These are phyloP conservation scores for Phlebiopsis gigantea DNA, from an alignment of 768 basidiomycete genomes.

Conservation along the genomic window DNA sequence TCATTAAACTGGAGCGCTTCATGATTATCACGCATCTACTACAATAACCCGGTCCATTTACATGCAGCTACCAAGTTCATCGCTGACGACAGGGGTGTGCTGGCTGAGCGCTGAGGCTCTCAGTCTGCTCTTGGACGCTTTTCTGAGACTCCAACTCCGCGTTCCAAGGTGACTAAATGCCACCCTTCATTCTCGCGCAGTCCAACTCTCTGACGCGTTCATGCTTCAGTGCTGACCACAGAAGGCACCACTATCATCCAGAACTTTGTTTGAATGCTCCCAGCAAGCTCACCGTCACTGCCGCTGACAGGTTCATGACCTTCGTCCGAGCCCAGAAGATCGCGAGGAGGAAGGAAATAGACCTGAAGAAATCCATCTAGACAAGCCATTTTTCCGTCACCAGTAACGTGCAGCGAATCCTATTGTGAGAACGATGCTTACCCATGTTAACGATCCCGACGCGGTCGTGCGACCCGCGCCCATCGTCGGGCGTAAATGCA, in stretches of 20 bases:
- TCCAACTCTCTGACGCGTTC: background rate
- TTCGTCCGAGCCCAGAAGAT: background rate
- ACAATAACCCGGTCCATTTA: too few relatives aligned
- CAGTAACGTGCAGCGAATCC: too few relatives aligned
- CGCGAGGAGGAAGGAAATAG: background rate
- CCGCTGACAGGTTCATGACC: slow-evolving; percentile 35
- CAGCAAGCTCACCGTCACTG: slow-evolving; percentile 34
- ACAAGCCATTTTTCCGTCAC: too few relatives aligned
- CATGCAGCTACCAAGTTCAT: slow-evolving; percentile 33
- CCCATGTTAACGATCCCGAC: too few relatives aligned
- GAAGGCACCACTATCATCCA: slow-evolving; percentile 66
- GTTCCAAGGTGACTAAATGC: slow-evolving; percentile 53
- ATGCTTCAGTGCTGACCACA: slow-evolving; percentile 44
- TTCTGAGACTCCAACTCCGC: slow-evolving; percentile 58
- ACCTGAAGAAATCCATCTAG: background rate
- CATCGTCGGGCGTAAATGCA: too few relatives aligned
- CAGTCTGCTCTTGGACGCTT: slow-evolving; percentile 43
- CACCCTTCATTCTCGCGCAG: background rate
- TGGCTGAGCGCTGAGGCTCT: slow-evolving; percentile 32
- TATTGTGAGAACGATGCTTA: too few relatives aligned
- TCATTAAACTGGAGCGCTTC: slow-evolving; percentile 46
- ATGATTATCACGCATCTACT: slow-evolving; percentile 29
- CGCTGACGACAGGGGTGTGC: slow-evolving; percentile 53
- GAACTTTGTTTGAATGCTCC: slow-evolving; percentile 39
- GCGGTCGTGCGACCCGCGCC: too few relatives aligned